phyloP scores from a whole-genome alignment of 2,329 filamentous ascomycete genomes.

The Clarireedia sp. region DNA sequence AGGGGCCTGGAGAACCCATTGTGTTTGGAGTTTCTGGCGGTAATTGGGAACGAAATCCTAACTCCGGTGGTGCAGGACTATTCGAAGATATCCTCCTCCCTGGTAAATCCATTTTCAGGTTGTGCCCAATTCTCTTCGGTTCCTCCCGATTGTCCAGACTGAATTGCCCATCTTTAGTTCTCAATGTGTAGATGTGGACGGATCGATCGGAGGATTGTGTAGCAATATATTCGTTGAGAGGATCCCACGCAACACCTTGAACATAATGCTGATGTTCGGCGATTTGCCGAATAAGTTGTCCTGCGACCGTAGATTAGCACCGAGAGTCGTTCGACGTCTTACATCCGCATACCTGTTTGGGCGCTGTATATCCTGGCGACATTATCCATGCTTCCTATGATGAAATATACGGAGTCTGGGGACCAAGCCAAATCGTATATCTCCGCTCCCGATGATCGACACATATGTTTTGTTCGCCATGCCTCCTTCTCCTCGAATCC shows the following conservation, averaged over 20 bases:
- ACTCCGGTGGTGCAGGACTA: conserved; percentile 85
- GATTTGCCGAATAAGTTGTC: conserved; percentile 74
- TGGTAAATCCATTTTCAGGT: conserved; percentile 79
- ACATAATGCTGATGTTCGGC: conserved; percentile 98
- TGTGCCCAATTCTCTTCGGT: conserved; percentile 71
- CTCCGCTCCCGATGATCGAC: conserved; percentile 84
- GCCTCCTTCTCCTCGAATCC: conserved; percentile 88
- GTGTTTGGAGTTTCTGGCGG: conserved; percentile 46
- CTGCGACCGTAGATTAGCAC: conserved; percentile 28
- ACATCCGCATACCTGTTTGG: conserved; percentile 58
- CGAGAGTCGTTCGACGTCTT: no score
- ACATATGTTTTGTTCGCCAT: conserved; percentile 98
- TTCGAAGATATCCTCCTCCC: conserved; percentile 81
- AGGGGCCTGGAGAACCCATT: conserved; percentile 76
- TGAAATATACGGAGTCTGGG: conserved; percentile 92
- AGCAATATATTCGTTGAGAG: conserved; percentile 93
- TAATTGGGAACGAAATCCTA: conserved; percentile 59
- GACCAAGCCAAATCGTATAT: conserved; percentile 99
- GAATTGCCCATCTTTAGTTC: conserved; percentile 93
- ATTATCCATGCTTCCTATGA: conserved; percentile 99
- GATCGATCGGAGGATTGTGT: conserved; percentile 97
- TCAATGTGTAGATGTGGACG: conserved; percentile 93
- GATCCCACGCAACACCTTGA: conserved; percentile 97
- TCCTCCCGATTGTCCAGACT: conserved; percentile 59
- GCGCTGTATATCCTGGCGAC: conserved; percentile 95